phyloP scores from a whole-genome alignment of 2,329 filamentous ascomycete genomes.

The Tolypocladium guangdongense region DNA sequence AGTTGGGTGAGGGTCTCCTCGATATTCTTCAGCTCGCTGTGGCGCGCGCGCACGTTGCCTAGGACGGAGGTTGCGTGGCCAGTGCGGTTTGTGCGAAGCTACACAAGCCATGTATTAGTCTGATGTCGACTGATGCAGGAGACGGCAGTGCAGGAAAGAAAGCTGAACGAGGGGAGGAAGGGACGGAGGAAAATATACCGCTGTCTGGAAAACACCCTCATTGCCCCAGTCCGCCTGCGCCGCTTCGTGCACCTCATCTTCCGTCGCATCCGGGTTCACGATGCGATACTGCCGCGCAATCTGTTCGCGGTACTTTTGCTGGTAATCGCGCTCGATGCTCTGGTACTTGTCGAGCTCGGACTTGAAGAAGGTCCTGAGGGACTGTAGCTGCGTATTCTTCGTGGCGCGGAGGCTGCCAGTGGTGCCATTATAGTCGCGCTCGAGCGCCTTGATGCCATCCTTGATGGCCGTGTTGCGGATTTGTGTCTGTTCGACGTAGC shows the following conservation, averaged over 20 bases:
- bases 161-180: neutral
- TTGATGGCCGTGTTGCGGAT: conserved; percentile 65
- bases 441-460: conserved; percentile 66
- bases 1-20: conserved; percentile 65
- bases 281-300: conserved; percentile 73
- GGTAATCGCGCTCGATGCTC: conserved; percentile 60
- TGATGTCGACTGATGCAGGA: too few relatives aligned
- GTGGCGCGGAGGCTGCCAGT: conserved; percentile 47
- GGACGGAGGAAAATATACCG: conserved; percentile 41
- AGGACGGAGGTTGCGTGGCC: conserved; percentile 64
- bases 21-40: conserved; percentile 74
- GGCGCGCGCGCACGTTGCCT: conserved; percentile 68
- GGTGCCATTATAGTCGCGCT: conserved; percentile 57
- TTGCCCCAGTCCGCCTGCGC: conserved; percentile 62
- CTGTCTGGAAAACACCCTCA: conserved; percentile 73
- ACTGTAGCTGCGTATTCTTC: conserved; percentile 59
- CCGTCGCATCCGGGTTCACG: conserved; percentile 69
- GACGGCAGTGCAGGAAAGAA: neutral
- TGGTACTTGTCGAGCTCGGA: conserved; percentile 60
- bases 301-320: conserved; percentile 62
- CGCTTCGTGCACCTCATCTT: conserved; percentile 59
- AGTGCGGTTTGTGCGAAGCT: conserved; percentile 66
- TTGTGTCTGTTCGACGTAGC: conserved; percentile 58
- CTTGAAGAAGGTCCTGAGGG: conserved; percentile 62
- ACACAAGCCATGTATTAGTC: neutral